Evolutionary conservation across 1,284 basidiomycete species (phyloP).

Genomic region (Pyrrhoderma noxium): DNA sequence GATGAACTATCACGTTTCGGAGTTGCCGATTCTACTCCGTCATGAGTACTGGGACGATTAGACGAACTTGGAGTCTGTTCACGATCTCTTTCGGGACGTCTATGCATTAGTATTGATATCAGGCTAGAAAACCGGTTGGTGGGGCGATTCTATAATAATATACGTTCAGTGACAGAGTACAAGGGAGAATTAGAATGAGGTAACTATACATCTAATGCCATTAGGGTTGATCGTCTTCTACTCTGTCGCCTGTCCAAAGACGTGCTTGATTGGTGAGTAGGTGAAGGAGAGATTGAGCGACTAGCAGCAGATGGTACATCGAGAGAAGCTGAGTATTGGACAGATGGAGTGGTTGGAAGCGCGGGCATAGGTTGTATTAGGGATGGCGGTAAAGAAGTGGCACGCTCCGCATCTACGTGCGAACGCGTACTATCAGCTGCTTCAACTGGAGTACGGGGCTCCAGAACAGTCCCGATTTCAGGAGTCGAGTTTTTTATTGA

Average conservation of each 20-base stretch:
- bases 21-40: constrained; percentile 21
- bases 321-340: background rate
- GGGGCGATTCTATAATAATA: constrained; percentile 39
- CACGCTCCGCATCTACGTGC: background rate
- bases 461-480: constrained; percentile 3
- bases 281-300: constrained; percentile 4
- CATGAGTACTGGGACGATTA: constrained; percentile 19
- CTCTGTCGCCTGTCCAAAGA: constrained; percentile 13
- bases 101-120: constrained; percentile 69
- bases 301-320: constrained; percentile 12
- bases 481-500: background rate
- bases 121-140: constrained; percentile 73
- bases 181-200: background rate
- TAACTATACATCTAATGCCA: constrained; percentile 10
- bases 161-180: background rate
- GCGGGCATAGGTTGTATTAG: constrained; percentile 6
- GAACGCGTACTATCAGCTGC: background rate
- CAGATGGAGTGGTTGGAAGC: constrained; percentile 3
- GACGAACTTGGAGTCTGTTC: constrained; percentile 25
- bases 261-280: constrained; percentile 8
- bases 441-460: background rate
- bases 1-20: constrained; percentile 19
- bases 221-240: constrained; percentile 14
- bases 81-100: constrained; percentile 41
- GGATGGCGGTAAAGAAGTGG: constrained; percentile 5